Evolutionary conservation across 805 yeast species (phyloP).

Genomic region (Cyberlindnera nakhonratchasimensis): DNA sequence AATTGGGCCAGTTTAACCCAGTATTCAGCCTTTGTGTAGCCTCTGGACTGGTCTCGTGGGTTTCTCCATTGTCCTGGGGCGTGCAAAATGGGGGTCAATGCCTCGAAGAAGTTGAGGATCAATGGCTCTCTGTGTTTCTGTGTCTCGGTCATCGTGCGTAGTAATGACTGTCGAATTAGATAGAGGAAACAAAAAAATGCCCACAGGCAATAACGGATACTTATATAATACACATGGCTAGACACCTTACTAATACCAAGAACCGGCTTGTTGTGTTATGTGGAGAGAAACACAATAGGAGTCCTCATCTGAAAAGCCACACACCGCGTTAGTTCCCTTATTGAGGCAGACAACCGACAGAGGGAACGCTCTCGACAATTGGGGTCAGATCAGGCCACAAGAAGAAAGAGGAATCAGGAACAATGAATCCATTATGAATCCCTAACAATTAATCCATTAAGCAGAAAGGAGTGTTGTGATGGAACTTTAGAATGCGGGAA

Average conservation of each 20-base stretch:
- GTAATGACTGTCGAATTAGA: too few species aligned
- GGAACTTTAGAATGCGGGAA: too few species aligned
- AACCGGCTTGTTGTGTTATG: too few species aligned
- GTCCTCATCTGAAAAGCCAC: neutral
- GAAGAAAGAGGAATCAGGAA: too few species aligned
- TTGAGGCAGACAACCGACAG: neutral
- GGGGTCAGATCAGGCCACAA: too few species aligned
- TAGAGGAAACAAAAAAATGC: neutral
- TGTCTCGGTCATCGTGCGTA: conserved; percentile 18
- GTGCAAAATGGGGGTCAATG: conserved; percentile 26
- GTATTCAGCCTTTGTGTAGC: conserved; percentile 30
- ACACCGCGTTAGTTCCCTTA: neutral
- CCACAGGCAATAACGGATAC: too few species aligned
- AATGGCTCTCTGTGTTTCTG: conserved; percentile 21
- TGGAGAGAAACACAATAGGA: neutral
- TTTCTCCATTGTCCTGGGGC: conserved; percentile 30
- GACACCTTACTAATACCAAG: too few species aligned
- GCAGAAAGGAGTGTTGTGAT: too few species aligned
- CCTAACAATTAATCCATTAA: too few species aligned
- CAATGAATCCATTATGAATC: too few species aligned
- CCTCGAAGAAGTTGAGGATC: conserved; percentile 26
- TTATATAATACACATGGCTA: too few species aligned
- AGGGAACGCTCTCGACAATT: too few species aligned
- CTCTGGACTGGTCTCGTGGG: conserved; percentile 26
- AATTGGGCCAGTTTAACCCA: conserved; percentile 40